These are phyloP conservation scores for Clonostachys rosea DNA, from an alignment of 2,329 filamentous ascomycete genomes.

Conservation along the genomic window DNA sequence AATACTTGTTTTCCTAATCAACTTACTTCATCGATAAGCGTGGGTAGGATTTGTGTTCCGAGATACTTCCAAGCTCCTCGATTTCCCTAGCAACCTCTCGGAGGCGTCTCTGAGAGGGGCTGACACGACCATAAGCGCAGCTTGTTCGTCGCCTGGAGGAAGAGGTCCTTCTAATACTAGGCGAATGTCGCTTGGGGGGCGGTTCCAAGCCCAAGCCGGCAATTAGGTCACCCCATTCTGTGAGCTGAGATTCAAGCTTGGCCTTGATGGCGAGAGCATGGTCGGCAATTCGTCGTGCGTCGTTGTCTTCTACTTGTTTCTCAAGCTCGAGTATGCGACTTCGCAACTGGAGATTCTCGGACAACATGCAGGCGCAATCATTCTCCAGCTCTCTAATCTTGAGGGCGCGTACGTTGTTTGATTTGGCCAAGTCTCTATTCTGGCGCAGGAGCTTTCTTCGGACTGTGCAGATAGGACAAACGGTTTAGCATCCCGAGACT, in stretches of 20 bases:
- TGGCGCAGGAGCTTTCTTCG: conserved; percentile 76
- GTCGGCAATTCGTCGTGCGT: conserved; percentile 54
- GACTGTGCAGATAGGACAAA: conserved; percentile 29
- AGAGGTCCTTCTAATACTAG: conserved; percentile 28
- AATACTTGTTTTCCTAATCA: neutral
- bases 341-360: conserved; percentile 73
- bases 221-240: conserved; percentile 65
- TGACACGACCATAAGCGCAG: conserved; percentile 29
- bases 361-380: conserved; percentile 68
- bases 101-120: conserved; percentile 51
- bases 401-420: conserved; percentile 72
- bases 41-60: conserved; percentile 65
- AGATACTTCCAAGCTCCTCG: conserved; percentile 51
- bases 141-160: conserved; percentile 31
- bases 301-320: conserved; percentile 59
- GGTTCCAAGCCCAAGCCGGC: conserved; percentile 60
- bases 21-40: conserved; percentile 65
- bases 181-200: conserved; percentile 41
- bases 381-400: conserved; percentile 74
- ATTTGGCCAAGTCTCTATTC: conserved; percentile 77
- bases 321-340: conserved; percentile 67
- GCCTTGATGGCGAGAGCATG: conserved; percentile 66
- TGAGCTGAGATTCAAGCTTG: conserved; percentile 67
- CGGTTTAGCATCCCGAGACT: neutral
- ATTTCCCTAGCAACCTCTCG: conserved; percentile 51